Percentiles rank a stretch among this genome's conserved stretches.
Conservation (phyloP, 2,329 filamentous ascomycete genomes). For the Cyphellophora attinorum region DNA sequence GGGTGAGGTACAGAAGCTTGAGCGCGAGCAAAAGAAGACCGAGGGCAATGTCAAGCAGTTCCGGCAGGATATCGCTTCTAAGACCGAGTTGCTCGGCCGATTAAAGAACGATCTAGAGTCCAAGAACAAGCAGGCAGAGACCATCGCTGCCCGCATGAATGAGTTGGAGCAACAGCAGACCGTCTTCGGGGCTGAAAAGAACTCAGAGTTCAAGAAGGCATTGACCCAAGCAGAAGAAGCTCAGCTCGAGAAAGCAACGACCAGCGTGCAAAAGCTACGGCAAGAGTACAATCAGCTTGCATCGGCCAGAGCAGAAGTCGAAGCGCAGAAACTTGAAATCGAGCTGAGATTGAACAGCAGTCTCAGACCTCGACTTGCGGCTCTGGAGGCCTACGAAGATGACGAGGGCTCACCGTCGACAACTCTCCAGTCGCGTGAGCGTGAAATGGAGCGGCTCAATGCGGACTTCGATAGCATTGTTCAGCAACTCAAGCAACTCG, state of each 20-base stretch:
- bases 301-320: constrained; percentile 63
- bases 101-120: constrained; percentile 64
- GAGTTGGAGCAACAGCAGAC: constrained; percentile 65
- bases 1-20: constrained; percentile 71
- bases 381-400: constrained; percentile 67
- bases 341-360: constrained; percentile 87
- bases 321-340: constrained; percentile 69
- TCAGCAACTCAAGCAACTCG: constrained; percentile 62
- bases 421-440: constrained; percentile 62
- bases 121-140: constrained; percentile 55
- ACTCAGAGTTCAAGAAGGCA: constrained; percentile 84
- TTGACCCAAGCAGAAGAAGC: constrained; percentile 73
- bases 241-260: constrained; percentile 62
- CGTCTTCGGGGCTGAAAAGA: constrained; percentile 70
- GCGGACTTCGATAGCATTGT: constrained; percentile 59
- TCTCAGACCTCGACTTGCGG: constrained; percentile 74
- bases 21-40: constrained; percentile 66
- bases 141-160: constrained; percentile 65
- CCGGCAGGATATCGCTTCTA: constrained; percentile 64
- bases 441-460: constrained; percentile 69
- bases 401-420: constrained; percentile 51
- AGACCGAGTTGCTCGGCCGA: constrained; percentile 64
- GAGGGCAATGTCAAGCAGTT: constrained; percentile 76
- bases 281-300: constrained; percentile 69
- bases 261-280: constrained; percentile 62